phyloP scores from a whole-genome alignment of 192 early-diverging fungal genomes.

The Gigaspora rosea region DNA sequence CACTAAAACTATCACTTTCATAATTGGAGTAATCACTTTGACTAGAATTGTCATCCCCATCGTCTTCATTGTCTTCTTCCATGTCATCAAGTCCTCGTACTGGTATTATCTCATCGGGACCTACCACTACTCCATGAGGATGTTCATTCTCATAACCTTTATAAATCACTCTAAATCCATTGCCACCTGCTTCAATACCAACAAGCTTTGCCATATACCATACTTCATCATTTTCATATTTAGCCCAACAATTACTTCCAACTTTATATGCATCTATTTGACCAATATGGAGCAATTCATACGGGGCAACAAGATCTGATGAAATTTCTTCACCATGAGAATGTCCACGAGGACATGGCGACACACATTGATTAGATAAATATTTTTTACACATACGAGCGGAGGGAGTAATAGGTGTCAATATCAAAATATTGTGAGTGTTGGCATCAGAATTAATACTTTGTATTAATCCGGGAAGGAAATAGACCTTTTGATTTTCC shows the following conservation, averaged over 20 bases:
- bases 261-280: constrained; percentile 7
- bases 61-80: neutral
- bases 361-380: neutral
- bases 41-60: neutral
- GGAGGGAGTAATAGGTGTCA: constrained; percentile 9
- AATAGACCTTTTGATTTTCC: constrained; percentile 16
- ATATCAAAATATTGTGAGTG: constrained; percentile 16
- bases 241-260: constrained; percentile 11
- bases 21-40: neutral
- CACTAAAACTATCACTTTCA: neutral
- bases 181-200: neutral
- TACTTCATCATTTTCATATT: constrained; percentile 6
- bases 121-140: constrained; percentile 7
- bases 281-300: constrained; percentile 13
- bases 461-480: constrained; percentile 16
- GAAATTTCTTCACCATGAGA: constrained; percentile 18
- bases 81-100: neutral
- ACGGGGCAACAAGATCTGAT: constrained; percentile 2
- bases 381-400: constrained; percentile 3
- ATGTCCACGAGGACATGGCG: neutral
- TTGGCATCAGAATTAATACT: constrained; percentile 2
- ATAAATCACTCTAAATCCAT: constrained; percentile 8
- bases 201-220: constrained; percentile 23
- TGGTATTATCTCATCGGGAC: constrained; percentile 16
- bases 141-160: constrained; percentile 19